phyloP scores from a whole-genome alignment of 2,329 filamentous ascomycete species.

The Rhynchosporium secalis region DNA sequence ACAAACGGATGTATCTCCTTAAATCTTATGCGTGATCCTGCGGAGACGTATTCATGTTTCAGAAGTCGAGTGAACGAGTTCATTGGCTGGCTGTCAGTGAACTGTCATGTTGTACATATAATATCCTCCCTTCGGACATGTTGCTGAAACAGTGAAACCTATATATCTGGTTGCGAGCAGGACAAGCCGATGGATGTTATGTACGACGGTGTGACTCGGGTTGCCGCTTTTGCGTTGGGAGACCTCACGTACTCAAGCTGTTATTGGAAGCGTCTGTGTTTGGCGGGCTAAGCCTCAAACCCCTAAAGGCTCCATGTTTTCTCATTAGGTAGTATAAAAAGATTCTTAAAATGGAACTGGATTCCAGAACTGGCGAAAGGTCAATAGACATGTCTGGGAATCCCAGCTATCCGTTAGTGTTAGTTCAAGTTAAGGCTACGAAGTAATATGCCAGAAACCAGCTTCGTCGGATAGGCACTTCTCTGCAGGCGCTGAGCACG shows the following conservation, averaged over 20 bases:
- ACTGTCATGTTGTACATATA: neutral
- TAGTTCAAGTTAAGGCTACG: neutral
- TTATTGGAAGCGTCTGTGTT: too few species aligned
- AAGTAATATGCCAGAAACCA: neutral
- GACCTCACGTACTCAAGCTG: too few species aligned
- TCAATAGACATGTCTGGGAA: too few species aligned
- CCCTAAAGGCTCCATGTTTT: too few species aligned
- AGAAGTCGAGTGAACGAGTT: neutral
- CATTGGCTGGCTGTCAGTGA: neutral
- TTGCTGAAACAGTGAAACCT: conserved; percentile 6
- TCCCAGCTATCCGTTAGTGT: too few species aligned
- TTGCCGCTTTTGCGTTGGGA: too few species aligned
- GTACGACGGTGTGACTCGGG: too few species aligned
- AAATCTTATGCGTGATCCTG: conserved; percentile 8
- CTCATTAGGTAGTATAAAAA: too few species aligned
- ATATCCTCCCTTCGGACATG: neutral
- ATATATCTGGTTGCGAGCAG: neutral
- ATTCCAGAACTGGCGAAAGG: too few species aligned
- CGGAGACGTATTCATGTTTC: neutral
- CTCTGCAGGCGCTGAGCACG: neutral
- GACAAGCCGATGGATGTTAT: too few species aligned
- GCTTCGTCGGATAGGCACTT: neutral
- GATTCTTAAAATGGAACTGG: too few species aligned
- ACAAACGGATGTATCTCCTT: neutral
- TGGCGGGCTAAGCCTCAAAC: too few species aligned